Conservation (phyloP, 2,329 filamentous ascomycete species). For the Volutella citrinella region DNA sequence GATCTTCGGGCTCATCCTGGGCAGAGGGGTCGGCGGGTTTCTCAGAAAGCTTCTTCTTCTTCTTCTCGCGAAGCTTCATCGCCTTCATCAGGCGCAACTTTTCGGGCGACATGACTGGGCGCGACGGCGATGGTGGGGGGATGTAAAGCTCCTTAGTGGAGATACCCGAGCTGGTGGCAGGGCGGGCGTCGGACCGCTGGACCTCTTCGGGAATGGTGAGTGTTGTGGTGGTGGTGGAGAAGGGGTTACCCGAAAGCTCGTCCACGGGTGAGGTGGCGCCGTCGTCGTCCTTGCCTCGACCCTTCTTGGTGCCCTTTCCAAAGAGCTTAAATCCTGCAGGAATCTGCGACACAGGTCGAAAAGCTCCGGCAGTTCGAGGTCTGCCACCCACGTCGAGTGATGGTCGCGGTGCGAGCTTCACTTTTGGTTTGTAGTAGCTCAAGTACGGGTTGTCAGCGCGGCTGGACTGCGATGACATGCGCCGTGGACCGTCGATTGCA, state of each 20-base stretch:
- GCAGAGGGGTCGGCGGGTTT: conserved; percentile 20
- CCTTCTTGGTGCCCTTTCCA: conserved; percentile 54
- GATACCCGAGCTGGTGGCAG: conserved; percentile 44
- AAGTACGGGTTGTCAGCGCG: conserved; percentile 49
- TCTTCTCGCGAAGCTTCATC: conserved; percentile 83
- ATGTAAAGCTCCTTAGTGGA: conserved; percentile 39
- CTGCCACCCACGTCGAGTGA: conserved; percentile 63
- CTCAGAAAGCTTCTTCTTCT: conserved; percentile 46
- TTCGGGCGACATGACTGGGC: conserved; percentile 71
- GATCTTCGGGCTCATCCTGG: no score
- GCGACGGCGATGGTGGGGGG: conserved; percentile 40
- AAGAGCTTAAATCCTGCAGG: conserved; percentile 76
- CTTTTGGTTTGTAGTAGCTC: conserved; percentile 66
- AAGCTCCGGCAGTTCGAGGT: conserved; percentile 59
- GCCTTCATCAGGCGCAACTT: conserved; percentile 94
- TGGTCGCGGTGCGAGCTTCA: conserved; percentile 85
- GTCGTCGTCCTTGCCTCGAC: conserved; percentile 26
- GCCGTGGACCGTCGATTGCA: conserved; percentile 42
- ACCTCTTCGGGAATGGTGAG: conserved; percentile 32
- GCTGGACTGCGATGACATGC: conserved; percentile 51
- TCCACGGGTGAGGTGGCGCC: conserved; percentile 30
- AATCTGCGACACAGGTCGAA: conserved; percentile 73
- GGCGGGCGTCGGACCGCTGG: conserved; percentile 27
- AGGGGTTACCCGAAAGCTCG: conserved; percentile 34
- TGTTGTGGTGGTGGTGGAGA: conserved; percentile 33